Conservation (phyloP, 1,284 basidiomycete genomes). For the Phellopilus nigrolimitatus region DNA sequence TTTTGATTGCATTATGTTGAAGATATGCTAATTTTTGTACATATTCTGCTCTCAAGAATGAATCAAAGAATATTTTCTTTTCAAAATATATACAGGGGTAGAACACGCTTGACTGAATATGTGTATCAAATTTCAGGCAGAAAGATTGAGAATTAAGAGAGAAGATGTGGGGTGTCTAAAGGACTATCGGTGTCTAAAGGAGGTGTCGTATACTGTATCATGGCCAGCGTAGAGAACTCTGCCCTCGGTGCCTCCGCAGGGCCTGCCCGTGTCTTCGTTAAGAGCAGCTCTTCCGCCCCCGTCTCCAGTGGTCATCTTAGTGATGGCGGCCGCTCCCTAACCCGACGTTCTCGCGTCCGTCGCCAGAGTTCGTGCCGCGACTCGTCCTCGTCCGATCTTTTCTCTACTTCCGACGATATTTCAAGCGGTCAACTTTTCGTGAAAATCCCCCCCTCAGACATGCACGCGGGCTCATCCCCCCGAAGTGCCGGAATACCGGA, state of each 20-base stretch:
- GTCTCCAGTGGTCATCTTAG: conserved; percentile 8
- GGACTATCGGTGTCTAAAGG: too few relatives aligned
- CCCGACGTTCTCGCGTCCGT: conserved; percentile 14
- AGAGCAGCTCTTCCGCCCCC: neutral
- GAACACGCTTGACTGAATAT: too few relatives aligned
- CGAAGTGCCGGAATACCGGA: conserved; percentile 7
- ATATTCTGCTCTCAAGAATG: too few relatives aligned
- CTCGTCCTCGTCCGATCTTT: conserved; percentile 15
- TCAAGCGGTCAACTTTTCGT: conserved; percentile 20
- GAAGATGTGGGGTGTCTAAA: too few relatives aligned
- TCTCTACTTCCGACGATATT: conserved; percentile 15
- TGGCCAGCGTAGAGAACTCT: conserved; percentile 9
- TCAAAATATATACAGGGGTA: too few relatives aligned
- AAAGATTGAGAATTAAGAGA: too few relatives aligned
- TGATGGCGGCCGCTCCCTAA: conserved; percentile 10
- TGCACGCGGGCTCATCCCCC: conserved; percentile 10
- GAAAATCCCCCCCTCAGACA: conserved; percentile 14
- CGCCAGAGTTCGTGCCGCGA: conserved; percentile 15
- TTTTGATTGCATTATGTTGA: too few relatives aligned
- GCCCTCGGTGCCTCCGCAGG: conserved; percentile 5
- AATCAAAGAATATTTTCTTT: too few relatives aligned
- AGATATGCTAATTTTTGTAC: too few relatives aligned
- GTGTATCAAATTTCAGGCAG: too few relatives aligned
- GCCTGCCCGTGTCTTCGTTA: conserved; percentile 1
- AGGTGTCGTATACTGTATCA: too few relatives aligned